Evolutionary conservation across 768 basidiomycete species (phyloP).

Genomic region (Podaxis sp.): DNA sequence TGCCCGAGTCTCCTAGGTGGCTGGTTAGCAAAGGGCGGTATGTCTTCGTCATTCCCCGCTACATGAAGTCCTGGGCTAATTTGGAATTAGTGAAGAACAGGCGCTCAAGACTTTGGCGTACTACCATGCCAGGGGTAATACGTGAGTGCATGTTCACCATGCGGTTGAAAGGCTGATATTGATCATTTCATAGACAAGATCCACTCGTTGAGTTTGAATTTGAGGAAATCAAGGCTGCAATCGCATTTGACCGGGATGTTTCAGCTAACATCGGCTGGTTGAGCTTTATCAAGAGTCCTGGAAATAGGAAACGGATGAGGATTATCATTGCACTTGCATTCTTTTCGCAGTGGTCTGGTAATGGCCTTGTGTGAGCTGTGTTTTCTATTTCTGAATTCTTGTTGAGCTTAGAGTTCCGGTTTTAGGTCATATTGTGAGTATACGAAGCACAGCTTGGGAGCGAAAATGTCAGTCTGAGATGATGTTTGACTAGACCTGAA

Average conservation of each 20-base stretch:
- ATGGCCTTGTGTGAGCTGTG: conserved; percentile 38
- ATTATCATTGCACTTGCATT: conserved; percentile 56
- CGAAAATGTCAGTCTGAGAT: not conserved
- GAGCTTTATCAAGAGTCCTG: conserved; percentile 40
- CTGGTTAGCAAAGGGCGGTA: conserved; percentile 56
- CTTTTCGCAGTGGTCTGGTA: conserved; percentile 58
- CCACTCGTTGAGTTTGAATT: conserved; percentile 59
- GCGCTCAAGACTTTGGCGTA: conserved; percentile 47
- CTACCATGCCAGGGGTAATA: conserved; percentile 52
- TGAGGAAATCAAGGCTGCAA: conserved; percentile 59
- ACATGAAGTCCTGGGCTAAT: not conserved
- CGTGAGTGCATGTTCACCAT: not conserved
- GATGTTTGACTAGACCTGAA: conserved; percentile 34
- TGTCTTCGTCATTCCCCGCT: not conserved
- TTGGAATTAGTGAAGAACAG: conserved; percentile 31
- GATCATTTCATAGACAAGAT: conserved; percentile 32
- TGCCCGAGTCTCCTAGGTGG: conserved; percentile 75
- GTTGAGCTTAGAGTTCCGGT: not conserved
- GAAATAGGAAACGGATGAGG: conserved; percentile 50
- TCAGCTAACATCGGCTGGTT: conserved; percentile 39
- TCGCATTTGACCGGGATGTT: conserved; percentile 38
- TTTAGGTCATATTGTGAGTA: conserved; percentile 42
- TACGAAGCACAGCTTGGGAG: not conserved
- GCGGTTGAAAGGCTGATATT: not conserved
- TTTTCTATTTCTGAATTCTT: conserved; percentile 16